phyloP scores from a whole-genome alignment of 2,329 filamentous ascomycete genomes.

The Pseudogymnoascus sp. region DNA sequence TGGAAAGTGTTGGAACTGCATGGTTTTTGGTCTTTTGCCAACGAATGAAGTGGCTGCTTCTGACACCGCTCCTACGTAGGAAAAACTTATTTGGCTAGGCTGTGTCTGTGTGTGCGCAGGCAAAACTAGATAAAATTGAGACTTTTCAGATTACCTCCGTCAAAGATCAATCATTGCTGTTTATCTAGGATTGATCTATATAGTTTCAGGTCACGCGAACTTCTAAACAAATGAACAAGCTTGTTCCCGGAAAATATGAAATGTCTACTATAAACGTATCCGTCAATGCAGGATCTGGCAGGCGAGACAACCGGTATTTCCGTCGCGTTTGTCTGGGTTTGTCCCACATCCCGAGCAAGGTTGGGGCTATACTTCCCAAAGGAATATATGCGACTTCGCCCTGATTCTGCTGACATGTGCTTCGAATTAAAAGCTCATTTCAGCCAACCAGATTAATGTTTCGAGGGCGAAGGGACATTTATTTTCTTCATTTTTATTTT shows the following conservation, averaged over 20 bases:
- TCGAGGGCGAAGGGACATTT: too few species aligned
- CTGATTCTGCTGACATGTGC: conserved; percentile 1
- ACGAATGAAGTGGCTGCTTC: background rate
- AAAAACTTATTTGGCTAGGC: background rate
- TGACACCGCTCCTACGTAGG: background rate
- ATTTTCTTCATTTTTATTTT: background rate
- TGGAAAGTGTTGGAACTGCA: background rate
- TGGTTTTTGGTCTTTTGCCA: background rate
- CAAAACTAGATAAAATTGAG: conserved; percentile 3
- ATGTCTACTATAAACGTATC: background rate
- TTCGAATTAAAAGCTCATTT: background rate
- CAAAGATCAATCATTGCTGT: too few species aligned
- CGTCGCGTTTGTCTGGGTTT: background rate
- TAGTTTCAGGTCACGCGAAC: background rate
- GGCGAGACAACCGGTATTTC: conserved; percentile 5
- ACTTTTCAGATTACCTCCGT: background rate
- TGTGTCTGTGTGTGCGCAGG: background rate
- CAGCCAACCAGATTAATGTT: background rate
- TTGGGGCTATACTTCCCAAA: background rate
- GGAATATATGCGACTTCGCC: background rate
- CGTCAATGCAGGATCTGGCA: background rate
- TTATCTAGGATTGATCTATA: background rate
- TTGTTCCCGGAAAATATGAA: background rate
- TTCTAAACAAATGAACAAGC: background rate
- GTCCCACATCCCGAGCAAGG: background rate